Evolutionary conservation across 1,284 basidiomycete species (phyloP).

Genomic region (Pascua guehoae): DNA sequence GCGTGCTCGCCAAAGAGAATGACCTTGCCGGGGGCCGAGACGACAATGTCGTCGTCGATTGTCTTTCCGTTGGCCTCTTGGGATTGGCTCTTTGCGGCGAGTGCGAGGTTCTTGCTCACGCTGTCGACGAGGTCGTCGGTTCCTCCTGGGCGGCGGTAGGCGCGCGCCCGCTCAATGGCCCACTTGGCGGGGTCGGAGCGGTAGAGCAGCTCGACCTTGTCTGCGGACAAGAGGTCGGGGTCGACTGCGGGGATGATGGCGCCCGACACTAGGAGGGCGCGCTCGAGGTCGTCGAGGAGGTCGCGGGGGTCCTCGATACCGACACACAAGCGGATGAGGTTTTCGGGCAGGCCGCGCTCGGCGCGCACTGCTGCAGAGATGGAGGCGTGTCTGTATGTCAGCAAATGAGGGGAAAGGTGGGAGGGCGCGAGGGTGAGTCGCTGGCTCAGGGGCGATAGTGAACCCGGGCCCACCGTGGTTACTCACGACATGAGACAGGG

Average conservation of each 20-base stretch:
- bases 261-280: slow-evolving; percentile 84
- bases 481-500: slow-evolving; percentile 98
- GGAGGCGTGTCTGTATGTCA: slow-evolving; percentile 74
- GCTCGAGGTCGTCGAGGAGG: slow-evolving; percentile 90
- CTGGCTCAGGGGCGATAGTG: neutral
- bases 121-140: slow-evolving; percentile 32
- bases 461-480: neutral
- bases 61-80: slow-evolving; percentile 31
- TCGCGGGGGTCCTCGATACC: slow-evolving; percentile 95
- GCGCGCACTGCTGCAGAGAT: slow-evolving; percentile 91
- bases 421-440: neutral
- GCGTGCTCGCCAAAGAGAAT: slow-evolving; percentile 99
- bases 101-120: slow-evolving; percentile 31
- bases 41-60: slow-evolving; percentile 58
- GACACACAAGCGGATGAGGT: slow-evolving; percentile 95
- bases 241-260: slow-evolving; percentile 59
- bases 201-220: slow-evolving; percentile 35
- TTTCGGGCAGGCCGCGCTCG: slow-evolving; percentile 90
- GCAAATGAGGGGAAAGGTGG: neutral
- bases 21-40: slow-evolving; percentile 95
- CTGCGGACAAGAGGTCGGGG: slow-evolving; percentile 26
- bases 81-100: neutral
- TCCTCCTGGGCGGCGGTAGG: slow-evolving; percentile 35
- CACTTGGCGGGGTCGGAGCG: slow-evolving; percentile 34
- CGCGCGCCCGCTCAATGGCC: slow-evolving; percentile 45